Base-by-base conservation (phyloP, 1,139 yeast genomes). In the Protomyces macrosporus region DNA sequence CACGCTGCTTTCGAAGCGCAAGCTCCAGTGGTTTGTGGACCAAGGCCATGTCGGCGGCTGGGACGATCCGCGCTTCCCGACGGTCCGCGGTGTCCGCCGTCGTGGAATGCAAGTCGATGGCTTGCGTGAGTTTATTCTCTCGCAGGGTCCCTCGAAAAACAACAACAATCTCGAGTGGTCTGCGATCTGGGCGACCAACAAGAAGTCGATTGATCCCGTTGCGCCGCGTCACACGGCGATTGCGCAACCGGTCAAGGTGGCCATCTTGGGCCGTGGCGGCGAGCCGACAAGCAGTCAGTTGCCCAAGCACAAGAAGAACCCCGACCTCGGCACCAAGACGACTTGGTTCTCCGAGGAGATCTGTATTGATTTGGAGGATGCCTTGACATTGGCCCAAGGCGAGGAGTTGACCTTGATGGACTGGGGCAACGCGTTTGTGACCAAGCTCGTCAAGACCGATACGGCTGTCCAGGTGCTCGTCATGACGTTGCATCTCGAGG, bases 81-180 rank as follows among this genome's bases (percentile, higher is more conserved):
- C 98, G 57, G 96, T 68, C 16, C 67, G 68, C 23, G 98, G 98
- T 80, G 97, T 91, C 64, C 88, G 97, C 81, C 86, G 98, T 82
- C 88, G 98, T 81, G 98, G 98, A 81, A 93, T 93, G 98, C 86
- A 97, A 54, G 95, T 93, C 68, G 97, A 93, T 79, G 98, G 97
- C 70, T 84, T 93, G 76, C 85, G 93, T 77, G 88, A 88, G 80
- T 93, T 91, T 72, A 88, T 93, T 71, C 82, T 93, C 69, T 83
- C 96, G 62, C 98, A 93, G 80, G 98, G 98, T 73, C 98, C 98
- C 55, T 90, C 97, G 59, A 89, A 88, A 79, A 93, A 93, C 79
- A 90, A 93, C 71, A 87, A 91, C 74, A 93, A 93, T 80, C 81
- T 93, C 75, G 98, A 93, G 75, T 93, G 98, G 98, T 87, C 88